phyloP scores from a whole-genome alignment of 2,329 filamentous ascomycete species.

The Dothistroma pini region DNA sequence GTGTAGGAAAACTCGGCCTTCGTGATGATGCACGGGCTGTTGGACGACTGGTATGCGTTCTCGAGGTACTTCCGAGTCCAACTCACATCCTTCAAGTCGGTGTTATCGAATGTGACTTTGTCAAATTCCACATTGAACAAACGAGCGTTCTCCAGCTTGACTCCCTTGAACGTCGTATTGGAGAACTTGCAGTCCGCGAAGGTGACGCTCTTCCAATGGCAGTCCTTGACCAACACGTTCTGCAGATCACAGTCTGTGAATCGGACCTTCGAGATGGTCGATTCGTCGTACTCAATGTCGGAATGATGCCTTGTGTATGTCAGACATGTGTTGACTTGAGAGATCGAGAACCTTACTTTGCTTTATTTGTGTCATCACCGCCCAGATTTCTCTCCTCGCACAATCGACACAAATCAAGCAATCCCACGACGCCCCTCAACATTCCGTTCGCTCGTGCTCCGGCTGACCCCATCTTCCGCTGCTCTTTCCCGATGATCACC shows the following conservation, averaged over 20 bases:
- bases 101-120: background rate
- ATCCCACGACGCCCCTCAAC: background rate
- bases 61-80: background rate
- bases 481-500: too few relatives aligned
- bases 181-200: slow-evolving; percentile 1
- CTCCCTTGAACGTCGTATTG: background rate
- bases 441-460: background rate
- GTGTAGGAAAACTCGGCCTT: too few relatives aligned
- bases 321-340: too few relatives aligned
- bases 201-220: background rate
- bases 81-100: background rate
- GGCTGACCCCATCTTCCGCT: background rate
- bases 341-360: too few relatives aligned
- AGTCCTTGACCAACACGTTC: background rate
- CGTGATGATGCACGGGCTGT: too few relatives aligned
- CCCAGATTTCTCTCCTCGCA: background rate
- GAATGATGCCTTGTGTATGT: background rate
- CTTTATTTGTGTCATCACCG: background rate
- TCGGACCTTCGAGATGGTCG: background rate
- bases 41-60: background rate
- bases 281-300: slow-evolving; percentile 2
- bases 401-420: background rate
- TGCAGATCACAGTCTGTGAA: background rate
- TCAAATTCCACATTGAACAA: background rate
- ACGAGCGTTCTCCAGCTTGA: background rate